Evolutionary conservation across 2,329 filamentous ascomycete genomes (phyloP).

Genomic region (Thelonectria rubi): DNA sequence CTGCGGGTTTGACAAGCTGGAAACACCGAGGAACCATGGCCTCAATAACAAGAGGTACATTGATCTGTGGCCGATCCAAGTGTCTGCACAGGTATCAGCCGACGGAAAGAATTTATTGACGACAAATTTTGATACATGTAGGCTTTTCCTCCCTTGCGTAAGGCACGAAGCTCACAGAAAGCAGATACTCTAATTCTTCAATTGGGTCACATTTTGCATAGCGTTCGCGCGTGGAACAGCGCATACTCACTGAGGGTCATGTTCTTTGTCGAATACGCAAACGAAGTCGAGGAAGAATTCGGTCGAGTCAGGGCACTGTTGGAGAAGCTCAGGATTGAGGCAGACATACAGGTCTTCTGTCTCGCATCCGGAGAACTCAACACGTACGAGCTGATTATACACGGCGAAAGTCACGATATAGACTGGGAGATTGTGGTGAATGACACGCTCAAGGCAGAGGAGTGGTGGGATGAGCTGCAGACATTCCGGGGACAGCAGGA

Average conservation of each 20-base stretch:
- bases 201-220: slow-evolving; percentile 83
- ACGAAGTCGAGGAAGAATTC: slow-evolving; percentile 81
- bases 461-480: slow-evolving; percentile 85
- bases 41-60: slow-evolving; percentile 77
- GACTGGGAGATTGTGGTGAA: slow-evolving; percentile 70
- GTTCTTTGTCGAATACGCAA: slow-evolving; percentile 90
- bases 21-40: slow-evolving; percentile 71
- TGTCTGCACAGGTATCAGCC: slow-evolving; percentile 83
- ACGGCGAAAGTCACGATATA: slow-evolving; percentile 67
- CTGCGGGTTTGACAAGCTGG: slow-evolving; percentile 80
- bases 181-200: slow-evolving; percentile 82
- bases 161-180: slow-evolving; percentile 23
- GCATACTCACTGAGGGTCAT: slow-evolving; percentile 78
- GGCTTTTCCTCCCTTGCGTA: slow-evolving; percentile 41
- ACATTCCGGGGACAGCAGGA: slow-evolving; percentile 55
- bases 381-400: slow-evolving; percentile 81
- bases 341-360: slow-evolving; percentile 82
- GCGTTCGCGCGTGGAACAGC: slow-evolving; percentile 81
- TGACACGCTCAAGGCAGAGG: slow-evolving; percentile 72
- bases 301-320: slow-evolving; percentile 76
- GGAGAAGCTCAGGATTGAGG: slow-evolving; percentile 83
- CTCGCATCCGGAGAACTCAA: slow-evolving; percentile 76
- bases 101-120: slow-evolving; percentile 76
- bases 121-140: slow-evolving; percentile 91
- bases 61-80: slow-evolving; percentile 92